Evolutionary conservation across 768 basidiomycete genomes (phyloP).

Genomic region (Boletus reticulatus): DNA sequence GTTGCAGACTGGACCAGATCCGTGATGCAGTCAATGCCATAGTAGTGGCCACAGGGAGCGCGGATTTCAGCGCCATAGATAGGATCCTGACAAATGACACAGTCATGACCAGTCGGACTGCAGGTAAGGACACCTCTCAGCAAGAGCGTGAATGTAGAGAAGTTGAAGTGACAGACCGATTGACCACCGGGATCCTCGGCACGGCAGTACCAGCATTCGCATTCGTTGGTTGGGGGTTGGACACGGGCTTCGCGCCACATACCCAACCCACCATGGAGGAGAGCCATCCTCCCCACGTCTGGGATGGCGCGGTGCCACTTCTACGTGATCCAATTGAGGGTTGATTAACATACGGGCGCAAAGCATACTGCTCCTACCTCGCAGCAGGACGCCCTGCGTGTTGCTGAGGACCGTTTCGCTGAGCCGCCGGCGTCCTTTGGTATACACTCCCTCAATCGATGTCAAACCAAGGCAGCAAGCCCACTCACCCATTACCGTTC

Average conservation of each 20-base stretch:
- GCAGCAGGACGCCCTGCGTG: background rate
- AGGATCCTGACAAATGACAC: conserved; percentile 35
- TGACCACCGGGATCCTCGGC: background rate
- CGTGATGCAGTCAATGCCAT: conserved; percentile 33
- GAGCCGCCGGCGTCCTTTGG: conserved; percentile 5
- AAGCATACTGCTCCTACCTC: conserved; percentile 8
- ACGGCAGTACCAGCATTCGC: background rate
- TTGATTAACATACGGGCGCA: background rate
- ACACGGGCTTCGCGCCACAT: background rate
- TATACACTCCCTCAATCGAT: background rate
- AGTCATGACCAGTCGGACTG: conserved; percentile 29
- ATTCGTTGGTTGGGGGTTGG: background rate
- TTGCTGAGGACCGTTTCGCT: background rate
- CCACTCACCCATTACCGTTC: background rate
- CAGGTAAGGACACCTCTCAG: background rate
- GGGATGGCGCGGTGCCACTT: background rate
- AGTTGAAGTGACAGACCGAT: conserved; percentile 14
- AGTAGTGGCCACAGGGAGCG: conserved; percentile 35
- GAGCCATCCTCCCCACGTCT: conserved; percentile 23
- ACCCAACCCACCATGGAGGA: conserved; percentile 6
- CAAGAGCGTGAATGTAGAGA: background rate
- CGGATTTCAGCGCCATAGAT: conserved; percentile 27
- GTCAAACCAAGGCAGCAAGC: background rate
- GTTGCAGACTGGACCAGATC: conserved; percentile 35
- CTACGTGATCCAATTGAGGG: background rate